Base-by-base conservation (phyloP, 208 protist genomes). In the Angomonas deanei region DNA sequence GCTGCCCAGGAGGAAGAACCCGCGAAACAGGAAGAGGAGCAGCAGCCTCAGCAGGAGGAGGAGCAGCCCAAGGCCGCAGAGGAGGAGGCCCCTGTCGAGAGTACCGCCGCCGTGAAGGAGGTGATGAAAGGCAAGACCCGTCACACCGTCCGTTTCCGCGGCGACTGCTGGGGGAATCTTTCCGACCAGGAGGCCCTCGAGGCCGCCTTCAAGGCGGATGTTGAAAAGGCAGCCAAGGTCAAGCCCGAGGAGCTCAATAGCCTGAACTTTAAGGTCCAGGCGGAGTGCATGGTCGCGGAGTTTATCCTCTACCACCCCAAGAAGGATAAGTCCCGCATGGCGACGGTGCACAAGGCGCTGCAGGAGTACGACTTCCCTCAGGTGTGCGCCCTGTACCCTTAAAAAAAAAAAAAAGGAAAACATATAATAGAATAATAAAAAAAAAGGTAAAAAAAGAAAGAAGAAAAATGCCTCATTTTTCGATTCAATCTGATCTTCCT, bases 71-170 rank as follows among this genome's bases (percentile, higher is more conserved):
- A 42, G 34, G 39, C 49, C 11, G 36, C 66, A 21, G 6, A 64
- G 6, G 57, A 64, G n/a, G 27, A 64, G 32, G 30, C 46, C 31
- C 54, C 65, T 3, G 31, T 47, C 17, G 56, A 61, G 55, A 34
- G 28, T 8, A 48, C 56, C 39, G 55, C 52, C 5, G 58, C 49
- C 21, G 61, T 39, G 31, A 57, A 55, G 50, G 52, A 68, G 49
- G 31, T 49, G 58, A 57, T 59, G 26, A 47, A 64, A 24, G 59
- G 52, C 32, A 38, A 76, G 38, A 75, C 69, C 0, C 75, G 70
- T 54, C 78, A 88, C 69, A 77, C 66, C 17, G 66, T 85, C 36
- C 78, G 69, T 55, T 88, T 88, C 65, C 78, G 71, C 61, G 82
- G 82, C 30, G 47, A 50, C n/a, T 60, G 63, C 60, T 88, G 82